Percentiles rank a stretch among this genome's conserved stretches.
phyloP scores from a whole-genome alignment of 805 yeast genomes.

The Saturnispora diversa region DNA sequence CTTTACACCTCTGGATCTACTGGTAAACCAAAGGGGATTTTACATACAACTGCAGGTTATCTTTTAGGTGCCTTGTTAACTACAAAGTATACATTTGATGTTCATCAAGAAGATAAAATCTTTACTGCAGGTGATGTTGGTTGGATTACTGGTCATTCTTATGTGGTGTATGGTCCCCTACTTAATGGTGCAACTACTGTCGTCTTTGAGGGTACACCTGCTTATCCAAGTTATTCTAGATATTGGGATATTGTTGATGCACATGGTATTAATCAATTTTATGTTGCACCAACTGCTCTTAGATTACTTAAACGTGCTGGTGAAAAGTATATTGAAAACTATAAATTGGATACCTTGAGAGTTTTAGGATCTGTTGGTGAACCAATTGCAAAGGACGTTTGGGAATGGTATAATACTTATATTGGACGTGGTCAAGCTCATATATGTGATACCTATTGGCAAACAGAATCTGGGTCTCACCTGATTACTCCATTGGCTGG shows the following conservation, averaged over 20 bases:
- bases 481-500: slow-evolving; percentile 71
- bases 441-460: slow-evolving; percentile 82
- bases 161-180: slow-evolving; percentile 76
- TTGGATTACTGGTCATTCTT: slow-evolving; percentile 87
- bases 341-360: slow-evolving; percentile 57
- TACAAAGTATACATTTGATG: slow-evolving; percentile 68
- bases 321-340: slow-evolving; percentile 49
- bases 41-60: slow-evolving; percentile 75
- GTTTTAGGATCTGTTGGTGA: slow-evolving; percentile 79
- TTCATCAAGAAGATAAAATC: slow-evolving; percentile 63
- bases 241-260: slow-evolving; percentile 71
- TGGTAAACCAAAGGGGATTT: slow-evolving; percentile 84
- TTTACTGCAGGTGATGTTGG: slow-evolving; percentile 90
- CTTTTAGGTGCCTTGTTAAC: slow-evolving; percentile 65
- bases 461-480: slow-evolving; percentile 81
- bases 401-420: slow-evolving; percentile 78
- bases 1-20: slow-evolving; percentile 83
- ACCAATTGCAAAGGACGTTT: slow-evolving; percentile 77
- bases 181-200: slow-evolving; percentile 69
- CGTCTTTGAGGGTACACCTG: slow-evolving; percentile 83
- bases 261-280: slow-evolving; percentile 68
- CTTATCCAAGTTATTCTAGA: slow-evolving; percentile 72
- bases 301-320: slow-evolving; percentile 73
- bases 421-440: slow-evolving; percentile 66
- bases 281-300: slow-evolving; percentile 79